Evolutionary conservation across 495 filamentous ascomycete genomes (phyloP), one percentile per base, ranked within the genome.

Genomic region (Choiromyces venosus): DNA sequence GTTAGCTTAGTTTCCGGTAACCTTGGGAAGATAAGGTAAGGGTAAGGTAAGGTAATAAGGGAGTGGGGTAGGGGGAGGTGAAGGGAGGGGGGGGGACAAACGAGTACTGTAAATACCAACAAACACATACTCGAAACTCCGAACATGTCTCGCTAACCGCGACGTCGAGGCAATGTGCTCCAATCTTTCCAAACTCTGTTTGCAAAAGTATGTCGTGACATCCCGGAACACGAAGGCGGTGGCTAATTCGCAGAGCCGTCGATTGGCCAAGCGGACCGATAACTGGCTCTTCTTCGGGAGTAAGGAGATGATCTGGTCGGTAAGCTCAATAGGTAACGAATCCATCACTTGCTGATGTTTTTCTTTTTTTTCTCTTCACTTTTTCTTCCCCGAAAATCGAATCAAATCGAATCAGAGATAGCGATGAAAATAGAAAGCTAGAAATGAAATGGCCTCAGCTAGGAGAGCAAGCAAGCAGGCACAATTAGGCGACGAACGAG

Each of bases 271-370:
- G 10, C 73, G 73, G 21, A 75, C 25, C 37, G 73, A 68, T 36
- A 73, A 25, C 29, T 72, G 65, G 38, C 72, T 71, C n/a, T 38
- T 37, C 46, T 68, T 75, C n/a, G 73, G 18, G 33, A 75, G 71
- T 29, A 40, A 36, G n/a, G 66, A 75, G 39, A 75, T 37, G 38
- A 75, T 75, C 7, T 69, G 38, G 37, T 75, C 73, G 39, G 73
- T 46, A 44, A 75, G 73, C 65, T 75, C 73, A 33, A 75, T 67
- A 8, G 73, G 73, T 46, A 75, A 71, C 18, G 52, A 52, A 37
- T 37, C 29, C 71, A 75, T 75, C 65, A 35, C 36, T 56, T 65
- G 19, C 21, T 4, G n/a, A n/a, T 29, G 10, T 29, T 10, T 29
- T 61, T 29, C 6, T 14, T 61, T 61, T 33, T 61, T 16, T 16